Percentiles rank a stretch among this genome's conserved stretches.
Evolutionary conservation across 257 asterid species (phyloP).

Genomic region (Lycium ferocissimum): DNA sequence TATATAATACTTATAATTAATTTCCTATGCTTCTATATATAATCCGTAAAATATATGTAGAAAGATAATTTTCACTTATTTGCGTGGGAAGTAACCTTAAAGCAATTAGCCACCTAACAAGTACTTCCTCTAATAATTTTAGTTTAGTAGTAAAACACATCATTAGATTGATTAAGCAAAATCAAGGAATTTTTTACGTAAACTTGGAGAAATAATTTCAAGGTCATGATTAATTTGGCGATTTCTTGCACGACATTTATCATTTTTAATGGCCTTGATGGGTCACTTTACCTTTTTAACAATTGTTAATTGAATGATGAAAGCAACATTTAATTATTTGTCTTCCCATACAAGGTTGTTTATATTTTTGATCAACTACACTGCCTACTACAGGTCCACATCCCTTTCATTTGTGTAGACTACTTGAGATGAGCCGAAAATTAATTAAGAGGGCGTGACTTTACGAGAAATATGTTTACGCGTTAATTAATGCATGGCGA

Average conservation of each 20-base stretch:
- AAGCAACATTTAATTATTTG: neutral
- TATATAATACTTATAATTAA: neutral
- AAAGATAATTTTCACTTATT: neutral
- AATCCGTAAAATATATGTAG: neutral
- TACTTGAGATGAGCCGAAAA: neutral
- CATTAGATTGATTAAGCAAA: too few species aligned
- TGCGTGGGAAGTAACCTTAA: neutral
- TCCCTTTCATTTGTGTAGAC: slow-evolving; percentile 9
- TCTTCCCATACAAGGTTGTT: slow-evolving; percentile 34
- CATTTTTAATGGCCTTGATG: slow-evolving; percentile 3
- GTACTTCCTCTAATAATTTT: neutral
- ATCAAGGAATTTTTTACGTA: neutral
- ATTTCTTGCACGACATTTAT: slow-evolving; percentile 58
- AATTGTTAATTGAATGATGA: neutral
- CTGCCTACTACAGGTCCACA: slow-evolving; percentile 37
- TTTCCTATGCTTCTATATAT: neutral
- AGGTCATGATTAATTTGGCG: neutral
- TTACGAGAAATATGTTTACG: neutral
- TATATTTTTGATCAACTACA: slow-evolving; percentile 58
- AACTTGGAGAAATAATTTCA: neutral
- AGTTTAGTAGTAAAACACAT: neutral
- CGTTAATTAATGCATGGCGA: neutral
- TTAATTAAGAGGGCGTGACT: neutral
- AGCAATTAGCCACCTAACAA: neutral
- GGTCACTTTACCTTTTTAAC: neutral